phyloP scores from a whole-genome alignment of 2,329 filamentous ascomycete species.

The Hymenoscyphus linearis region DNA sequence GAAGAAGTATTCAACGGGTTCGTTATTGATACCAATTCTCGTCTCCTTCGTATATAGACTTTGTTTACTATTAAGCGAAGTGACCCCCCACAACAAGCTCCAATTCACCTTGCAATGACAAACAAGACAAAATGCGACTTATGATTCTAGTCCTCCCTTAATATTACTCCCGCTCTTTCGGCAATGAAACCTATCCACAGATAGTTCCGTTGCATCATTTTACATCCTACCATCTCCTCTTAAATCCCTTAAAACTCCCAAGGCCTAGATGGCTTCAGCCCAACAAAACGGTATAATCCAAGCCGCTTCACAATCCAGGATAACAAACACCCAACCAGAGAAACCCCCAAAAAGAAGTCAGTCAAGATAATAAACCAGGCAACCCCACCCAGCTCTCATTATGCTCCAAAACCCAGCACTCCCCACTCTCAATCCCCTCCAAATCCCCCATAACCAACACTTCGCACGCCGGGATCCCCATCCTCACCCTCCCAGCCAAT shows the following conservation, averaged over 20 bases:
- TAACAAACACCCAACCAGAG: background rate
- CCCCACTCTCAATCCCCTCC: conserved; percentile 14
- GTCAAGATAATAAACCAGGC: conserved; percentile 17
- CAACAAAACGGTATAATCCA: background rate
- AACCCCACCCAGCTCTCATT: conserved; percentile 11
- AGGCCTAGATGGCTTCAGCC: background rate
- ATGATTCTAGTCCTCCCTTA: no score
- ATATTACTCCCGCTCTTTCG: no score
- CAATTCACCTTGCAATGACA: no score
- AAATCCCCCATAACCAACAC: conserved; percentile 38
- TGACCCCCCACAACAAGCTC: no score
- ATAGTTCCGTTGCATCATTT: no score
- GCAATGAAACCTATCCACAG: no score
- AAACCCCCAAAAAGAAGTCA: conserved; percentile 3
- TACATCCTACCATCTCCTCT: no score
- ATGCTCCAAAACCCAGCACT: conserved; percentile 17
- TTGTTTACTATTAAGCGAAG: no score
- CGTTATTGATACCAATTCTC: no score
- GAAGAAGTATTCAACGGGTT: no score
- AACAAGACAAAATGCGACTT: no score
- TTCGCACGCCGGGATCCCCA: background rate
- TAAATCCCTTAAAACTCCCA: background rate
- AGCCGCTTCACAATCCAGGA: background rate
- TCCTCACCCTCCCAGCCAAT: conserved; percentile 38
- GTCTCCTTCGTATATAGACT: no score